Base-by-base conservation (phyloP, 164 flowering plant genomes). In the Nymphaea colorata region DNA sequence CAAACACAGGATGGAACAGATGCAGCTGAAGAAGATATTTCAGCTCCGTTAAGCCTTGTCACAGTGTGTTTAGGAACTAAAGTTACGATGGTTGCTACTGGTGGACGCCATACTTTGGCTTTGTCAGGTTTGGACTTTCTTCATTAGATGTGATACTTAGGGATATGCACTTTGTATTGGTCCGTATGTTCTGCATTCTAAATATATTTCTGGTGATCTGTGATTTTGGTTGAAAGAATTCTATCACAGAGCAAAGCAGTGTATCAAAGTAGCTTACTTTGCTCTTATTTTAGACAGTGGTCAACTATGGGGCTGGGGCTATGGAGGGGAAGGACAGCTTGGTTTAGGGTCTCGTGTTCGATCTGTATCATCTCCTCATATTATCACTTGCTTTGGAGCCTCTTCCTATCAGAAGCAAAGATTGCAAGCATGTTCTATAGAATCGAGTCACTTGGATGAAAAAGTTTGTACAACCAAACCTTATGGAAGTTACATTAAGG, bases 221-320 rank as follows among this genome's bases (percentile, higher is more conserved):
- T 25, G 36, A 25, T 25, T 25, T 25, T 25, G 36, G 36, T 25
- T 25, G 36, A 25, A 25, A 25, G 36, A 25, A 25, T 25, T 25
- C 36, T 25, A 25, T 25, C 36, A 1, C 36, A 25, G 36, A 25
- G 36, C 36, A 25, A 25, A 47, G 12, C 55, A 7, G 7, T 47
- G 55, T 47, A 47, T 14, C 12, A 14, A 3, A 14, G 12, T 47
- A 14, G 67, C 68, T 78, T 64, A 75, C 78, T 76, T 79, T 72
- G 42, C 68, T 70, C 43, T 78, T 73, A 77, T 82, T 85, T 75
- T 90, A 95, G 99, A 95, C 86, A 63, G 85, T 44, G 99, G 99
- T 74, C 96, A 95, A 76, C 96, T 95, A 76, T 95, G 99, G 99
- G 99, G 99, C 77, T 95, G 98, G 99, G 99, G 98, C 68, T 95